phyloP scores from a whole-genome alignment of 331 rosid species.

The Quercus lobata region DNA sequence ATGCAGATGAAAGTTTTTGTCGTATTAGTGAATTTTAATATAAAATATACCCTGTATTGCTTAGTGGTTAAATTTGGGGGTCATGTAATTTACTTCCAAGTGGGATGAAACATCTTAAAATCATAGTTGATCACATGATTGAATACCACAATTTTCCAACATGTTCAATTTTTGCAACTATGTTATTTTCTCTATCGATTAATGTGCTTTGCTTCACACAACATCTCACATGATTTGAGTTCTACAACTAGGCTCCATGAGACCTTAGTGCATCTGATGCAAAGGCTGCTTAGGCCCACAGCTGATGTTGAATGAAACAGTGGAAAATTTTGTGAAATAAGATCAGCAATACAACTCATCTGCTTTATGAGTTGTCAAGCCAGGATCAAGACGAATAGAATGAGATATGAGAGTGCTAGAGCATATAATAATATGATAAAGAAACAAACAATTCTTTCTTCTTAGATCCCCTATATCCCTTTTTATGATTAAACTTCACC shows the following conservation, averaged over 20 bases:
- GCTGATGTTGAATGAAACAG: no score
- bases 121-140: not conserved
- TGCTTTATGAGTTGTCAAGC: no score
- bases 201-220: not conserved
- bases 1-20: not conserved
- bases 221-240: not conserved
- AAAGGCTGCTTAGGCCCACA: no score
- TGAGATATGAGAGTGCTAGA: no score
- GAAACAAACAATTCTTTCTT: no score
- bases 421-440: no score
- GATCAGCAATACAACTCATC: no score
- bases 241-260: not conserved
- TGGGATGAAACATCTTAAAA: not conserved
- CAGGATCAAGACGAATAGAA: no score
- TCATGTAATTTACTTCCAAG: not conserved
- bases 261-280: no score
- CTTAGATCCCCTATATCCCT: no score
- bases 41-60: not conserved
- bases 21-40: not conserved
- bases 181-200: not conserved
- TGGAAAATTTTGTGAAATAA: no score
- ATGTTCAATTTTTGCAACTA: not conserved
- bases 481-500: no score
- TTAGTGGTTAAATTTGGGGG: not conserved
- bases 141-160: not conserved